Conservation (phyloP, 371 early-diverging fungal genomes). For the Lichtheimia ornata region DNA sequence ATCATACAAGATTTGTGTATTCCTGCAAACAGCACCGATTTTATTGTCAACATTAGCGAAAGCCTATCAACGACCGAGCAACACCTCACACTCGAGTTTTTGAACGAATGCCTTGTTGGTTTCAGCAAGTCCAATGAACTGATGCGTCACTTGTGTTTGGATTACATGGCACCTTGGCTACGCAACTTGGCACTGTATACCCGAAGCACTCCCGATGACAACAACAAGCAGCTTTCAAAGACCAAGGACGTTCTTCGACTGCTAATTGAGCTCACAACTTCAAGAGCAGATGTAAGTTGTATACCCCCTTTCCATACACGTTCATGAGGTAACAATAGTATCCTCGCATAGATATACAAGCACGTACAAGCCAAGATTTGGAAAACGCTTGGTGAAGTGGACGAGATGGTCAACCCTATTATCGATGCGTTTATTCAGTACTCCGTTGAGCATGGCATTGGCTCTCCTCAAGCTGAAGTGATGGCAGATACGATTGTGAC, state of each 20-base stretch:
- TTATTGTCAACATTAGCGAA: constrained; percentile 80
- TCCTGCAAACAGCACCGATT: constrained; percentile 84
- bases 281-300: constrained; percentile 64
- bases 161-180: constrained; percentile 92
- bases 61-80: constrained; percentile 75
- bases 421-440: constrained; percentile 80
- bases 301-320: background rate
- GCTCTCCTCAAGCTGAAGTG: constrained; percentile 79
- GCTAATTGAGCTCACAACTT: constrained; percentile 81
- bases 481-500: constrained; percentile 86
- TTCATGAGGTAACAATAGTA: background rate
- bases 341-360: constrained; percentile 50
- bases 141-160: constrained; percentile 78
- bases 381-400: constrained; percentile 76
- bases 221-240: constrained; percentile 56
- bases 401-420: constrained; percentile 76
- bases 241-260: constrained; percentile 72
- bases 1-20: constrained; percentile 72
- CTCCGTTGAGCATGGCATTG: constrained; percentile 79
- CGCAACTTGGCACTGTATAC: constrained; percentile 70
- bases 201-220: constrained; percentile 49
- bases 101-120: constrained; percentile 84
- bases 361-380: constrained; percentile 84
- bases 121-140: constrained; percentile 73
- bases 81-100: constrained; percentile 86